Percentiles rank a stretch among this genome's conserved stretches.
phyloP scores from a whole-genome alignment of 139 green algal genomes.

The Picochlorum sp. region DNA sequence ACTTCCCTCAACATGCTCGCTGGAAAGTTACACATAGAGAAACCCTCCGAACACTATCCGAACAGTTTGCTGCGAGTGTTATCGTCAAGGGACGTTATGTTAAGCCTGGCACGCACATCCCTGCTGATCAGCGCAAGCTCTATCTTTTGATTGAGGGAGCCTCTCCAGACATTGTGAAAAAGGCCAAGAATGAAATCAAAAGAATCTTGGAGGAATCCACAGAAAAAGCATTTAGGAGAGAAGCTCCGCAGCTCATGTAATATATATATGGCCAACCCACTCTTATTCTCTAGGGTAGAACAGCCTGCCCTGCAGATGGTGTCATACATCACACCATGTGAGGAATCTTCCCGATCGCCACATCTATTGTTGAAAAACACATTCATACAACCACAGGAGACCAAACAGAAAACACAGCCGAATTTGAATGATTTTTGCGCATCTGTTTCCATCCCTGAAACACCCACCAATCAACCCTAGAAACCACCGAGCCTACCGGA shows the following conservation, averaged over 20 bases:
- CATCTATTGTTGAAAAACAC: too few relatives aligned
- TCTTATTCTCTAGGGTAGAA: not conserved
- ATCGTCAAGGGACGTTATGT: conserved; percentile 78
- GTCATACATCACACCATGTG: too few relatives aligned
- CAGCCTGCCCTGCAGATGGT: not conserved
- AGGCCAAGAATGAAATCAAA: conserved; percentile 74
- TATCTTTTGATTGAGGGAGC: conserved; percentile 81
- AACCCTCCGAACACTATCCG: conserved; percentile 68
- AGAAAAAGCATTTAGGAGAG: conserved; percentile 75
- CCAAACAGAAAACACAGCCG: too few relatives aligned
- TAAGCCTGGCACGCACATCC: conserved; percentile 34
- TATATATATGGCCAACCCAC: not conserved
- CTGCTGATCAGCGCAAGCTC: conserved; percentile 84
- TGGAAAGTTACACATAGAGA: conserved; percentile 92
- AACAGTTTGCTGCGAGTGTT: conserved; percentile 74
- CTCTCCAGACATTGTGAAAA: conserved; percentile 56
- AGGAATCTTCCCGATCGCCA: too few relatives aligned
- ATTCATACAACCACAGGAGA: too few relatives aligned
- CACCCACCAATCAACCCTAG: too few relatives aligned
- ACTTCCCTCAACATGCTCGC: conserved; percentile 94
- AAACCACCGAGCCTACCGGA: too few relatives aligned
- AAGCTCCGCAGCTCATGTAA: conserved; percentile 29
- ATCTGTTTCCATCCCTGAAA: too few relatives aligned
- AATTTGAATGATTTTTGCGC: too few relatives aligned
- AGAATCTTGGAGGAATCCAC: conserved; percentile 68